Conservation (phyloP, 257 asterid species). For the Plantago elongata region DNA sequence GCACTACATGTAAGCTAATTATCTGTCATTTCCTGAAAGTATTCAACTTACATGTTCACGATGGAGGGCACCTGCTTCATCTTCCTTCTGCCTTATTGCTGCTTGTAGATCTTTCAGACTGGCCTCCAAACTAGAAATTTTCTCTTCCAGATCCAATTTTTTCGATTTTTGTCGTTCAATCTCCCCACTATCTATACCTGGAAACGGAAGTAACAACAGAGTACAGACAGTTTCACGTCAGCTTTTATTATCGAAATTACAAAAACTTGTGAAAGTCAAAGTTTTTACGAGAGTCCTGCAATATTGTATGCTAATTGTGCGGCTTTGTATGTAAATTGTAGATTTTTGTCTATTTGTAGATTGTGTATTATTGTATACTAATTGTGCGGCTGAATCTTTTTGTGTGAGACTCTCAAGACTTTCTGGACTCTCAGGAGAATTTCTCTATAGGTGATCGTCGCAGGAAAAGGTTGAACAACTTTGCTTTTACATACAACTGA, state of each 20-base stretch:
- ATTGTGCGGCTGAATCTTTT: too few species aligned
- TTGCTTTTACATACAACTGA: too few species aligned
- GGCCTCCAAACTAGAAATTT: conserved; percentile 19
- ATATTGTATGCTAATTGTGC: too few species aligned
- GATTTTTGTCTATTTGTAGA: too few species aligned
- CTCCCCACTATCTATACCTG: conserved; percentile 55
- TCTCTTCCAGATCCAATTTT: conserved; percentile 30
- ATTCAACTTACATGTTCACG: conserved; percentile 43
- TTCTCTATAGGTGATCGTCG: too few species aligned
- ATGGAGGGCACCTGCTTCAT: conserved; percentile 34
- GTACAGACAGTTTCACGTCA: conserved; percentile 3
- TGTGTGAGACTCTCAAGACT: too few species aligned
- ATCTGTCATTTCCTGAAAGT: conserved; percentile 17
- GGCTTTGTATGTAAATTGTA: too few species aligned
- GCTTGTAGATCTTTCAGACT: conserved; percentile 32
- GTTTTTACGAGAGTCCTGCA: too few species aligned
- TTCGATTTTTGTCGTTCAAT: conserved; percentile 31
- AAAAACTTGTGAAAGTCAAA: too few species aligned
- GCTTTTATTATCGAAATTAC: conserved; percentile 1
- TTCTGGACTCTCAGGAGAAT: too few species aligned
- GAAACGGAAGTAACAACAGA: conserved; percentile 15
- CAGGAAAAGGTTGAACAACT: too few species aligned
- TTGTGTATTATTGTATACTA: too few species aligned
- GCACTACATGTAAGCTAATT: not conserved
- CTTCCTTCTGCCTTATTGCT: conserved; percentile 30